phyloP scores from a whole-genome alignment of 2,329 filamentous ascomycete genomes.

The Calonectria hongkongensis region DNA sequence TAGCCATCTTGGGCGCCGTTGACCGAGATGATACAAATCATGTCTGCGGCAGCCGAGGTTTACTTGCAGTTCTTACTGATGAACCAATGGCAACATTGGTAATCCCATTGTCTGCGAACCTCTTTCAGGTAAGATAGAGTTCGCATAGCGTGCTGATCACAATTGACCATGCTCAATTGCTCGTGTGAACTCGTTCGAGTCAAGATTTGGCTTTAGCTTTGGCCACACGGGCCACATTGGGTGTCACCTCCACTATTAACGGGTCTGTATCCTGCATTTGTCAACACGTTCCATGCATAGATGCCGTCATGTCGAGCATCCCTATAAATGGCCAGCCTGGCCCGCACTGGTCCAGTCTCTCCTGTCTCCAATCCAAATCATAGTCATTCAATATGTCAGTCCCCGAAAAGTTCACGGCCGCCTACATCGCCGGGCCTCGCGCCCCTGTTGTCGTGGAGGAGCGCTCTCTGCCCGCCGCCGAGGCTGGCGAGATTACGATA shows the following conservation, averaged over 20 bases:
- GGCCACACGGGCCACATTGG: too few species aligned
- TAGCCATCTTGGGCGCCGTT: too few species aligned
- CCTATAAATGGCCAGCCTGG: constrained; percentile 4
- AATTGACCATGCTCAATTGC: too few species aligned
- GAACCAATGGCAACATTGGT: too few species aligned
- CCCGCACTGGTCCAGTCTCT: background rate
- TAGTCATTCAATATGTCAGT: constrained; percentile 3
- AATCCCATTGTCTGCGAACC: too few species aligned
- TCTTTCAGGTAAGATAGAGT: too few species aligned
- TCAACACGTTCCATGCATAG: background rate
- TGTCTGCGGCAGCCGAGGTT: too few species aligned
- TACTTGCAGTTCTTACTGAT: too few species aligned
- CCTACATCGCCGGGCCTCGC: background rate
- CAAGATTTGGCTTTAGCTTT: too few species aligned
- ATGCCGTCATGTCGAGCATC: background rate
- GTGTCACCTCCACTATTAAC: background rate
- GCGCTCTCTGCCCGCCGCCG: constrained; percentile 1
- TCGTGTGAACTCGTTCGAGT: too few species aligned
- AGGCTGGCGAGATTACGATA: constrained; percentile 46
- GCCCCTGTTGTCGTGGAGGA: constrained; percentile 5
- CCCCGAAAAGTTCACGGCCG: constrained; percentile 8
- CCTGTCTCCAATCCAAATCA: background rate
- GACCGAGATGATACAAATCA: too few species aligned
- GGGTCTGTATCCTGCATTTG: background rate
- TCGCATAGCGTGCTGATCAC: too few species aligned